phyloP scores from a whole-genome alignment of 1,139 yeast genomes.

The Debaryomyces coudertii region DNA sequence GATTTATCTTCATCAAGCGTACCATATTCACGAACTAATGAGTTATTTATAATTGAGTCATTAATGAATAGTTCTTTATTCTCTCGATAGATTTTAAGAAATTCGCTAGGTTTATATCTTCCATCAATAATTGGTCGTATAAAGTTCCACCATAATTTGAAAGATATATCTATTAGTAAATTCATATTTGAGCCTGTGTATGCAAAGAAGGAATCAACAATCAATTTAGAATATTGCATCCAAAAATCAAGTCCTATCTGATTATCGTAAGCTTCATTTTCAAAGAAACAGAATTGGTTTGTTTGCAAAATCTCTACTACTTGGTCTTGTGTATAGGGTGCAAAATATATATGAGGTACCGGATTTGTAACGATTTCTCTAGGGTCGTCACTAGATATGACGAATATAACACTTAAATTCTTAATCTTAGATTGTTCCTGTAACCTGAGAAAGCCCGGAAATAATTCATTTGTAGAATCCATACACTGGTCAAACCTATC shows the following conservation, averaged over 20 bases:
- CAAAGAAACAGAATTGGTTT: conserved; percentile 31
- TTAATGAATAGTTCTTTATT: conserved; percentile 43
- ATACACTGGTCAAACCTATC: conserved; percentile 60
- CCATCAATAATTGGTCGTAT: conserved; percentile 44
- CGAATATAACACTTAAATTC: conserved; percentile 36
- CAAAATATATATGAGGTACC: conserved; percentile 54
- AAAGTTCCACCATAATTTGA: conserved; percentile 56
- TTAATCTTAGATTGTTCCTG: conserved; percentile 43
- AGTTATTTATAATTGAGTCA: conserved; percentile 43
- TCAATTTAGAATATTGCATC: conserved; percentile 50
- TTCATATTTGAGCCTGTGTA: conserved; percentile 58
- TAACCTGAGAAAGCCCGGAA: conserved; percentile 50
- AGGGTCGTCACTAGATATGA: conserved; percentile 50
- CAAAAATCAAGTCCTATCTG: conserved; percentile 39
- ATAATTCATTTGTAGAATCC: conserved; percentile 50
- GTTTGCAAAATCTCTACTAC: conserved; percentile 38
- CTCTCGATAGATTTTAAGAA: conserved; percentile 51
- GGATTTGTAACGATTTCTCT: conserved; percentile 47
- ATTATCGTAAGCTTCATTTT: conserved; percentile 26
- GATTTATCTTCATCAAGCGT: conserved; percentile 27
- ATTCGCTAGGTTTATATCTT: conserved; percentile 35
- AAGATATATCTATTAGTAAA: conserved; percentile 44
- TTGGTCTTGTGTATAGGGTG: conserved; percentile 47
- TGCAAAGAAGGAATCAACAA: conserved; percentile 55
- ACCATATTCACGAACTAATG: conserved; percentile 31